Evolutionary conservation across 495 filamentous ascomycete genomes (phyloP).

Genomic region (Corynascus novoguineensis): DNA sequence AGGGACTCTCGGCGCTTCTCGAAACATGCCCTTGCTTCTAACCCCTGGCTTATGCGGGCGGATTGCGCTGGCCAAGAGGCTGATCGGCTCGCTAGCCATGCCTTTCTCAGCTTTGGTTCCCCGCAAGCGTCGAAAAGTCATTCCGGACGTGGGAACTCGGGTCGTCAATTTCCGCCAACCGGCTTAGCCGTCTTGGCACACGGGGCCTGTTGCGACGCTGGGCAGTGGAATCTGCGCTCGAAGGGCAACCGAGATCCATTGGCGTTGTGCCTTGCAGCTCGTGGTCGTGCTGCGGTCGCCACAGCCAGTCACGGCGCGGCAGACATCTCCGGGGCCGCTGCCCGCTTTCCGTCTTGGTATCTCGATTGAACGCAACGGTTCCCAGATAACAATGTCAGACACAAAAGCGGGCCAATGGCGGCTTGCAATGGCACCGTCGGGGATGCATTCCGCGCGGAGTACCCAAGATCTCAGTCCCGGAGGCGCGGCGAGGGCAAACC

Average conservation of each 20-base stretch:
- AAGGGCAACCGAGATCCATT: neutral
- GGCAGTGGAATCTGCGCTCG: neutral
- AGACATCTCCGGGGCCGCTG: conserved; percentile 8
- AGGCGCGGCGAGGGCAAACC: neutral
- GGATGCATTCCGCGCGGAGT: conserved; percentile 1
- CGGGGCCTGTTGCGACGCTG: neutral
- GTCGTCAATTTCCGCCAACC: conserved; percentile 5
- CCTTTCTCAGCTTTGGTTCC: neutral
- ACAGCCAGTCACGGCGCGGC: too few relatives aligned
- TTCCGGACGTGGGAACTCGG: conserved; percentile 9
- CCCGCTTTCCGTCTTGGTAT: conserved; percentile 1
- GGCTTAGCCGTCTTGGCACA: conserved; percentile 9
- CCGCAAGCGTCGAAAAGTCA: neutral
- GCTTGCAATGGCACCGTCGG: neutral
- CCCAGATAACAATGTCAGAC: neutral
- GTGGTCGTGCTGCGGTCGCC: too few relatives aligned
- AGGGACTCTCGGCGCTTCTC: too few relatives aligned
- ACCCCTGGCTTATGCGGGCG: neutral
- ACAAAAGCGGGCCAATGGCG: conserved; percentile 1
- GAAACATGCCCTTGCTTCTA: neutral
- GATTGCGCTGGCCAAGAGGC: neutral
- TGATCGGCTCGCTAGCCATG: neutral
- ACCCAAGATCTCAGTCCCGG: neutral
- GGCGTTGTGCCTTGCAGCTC: conserved; percentile 7
- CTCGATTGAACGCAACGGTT: neutral